phyloP scores from a whole-genome alignment of 495 filamentous ascomycete species.

The Xylaria flabelliformis region DNA sequence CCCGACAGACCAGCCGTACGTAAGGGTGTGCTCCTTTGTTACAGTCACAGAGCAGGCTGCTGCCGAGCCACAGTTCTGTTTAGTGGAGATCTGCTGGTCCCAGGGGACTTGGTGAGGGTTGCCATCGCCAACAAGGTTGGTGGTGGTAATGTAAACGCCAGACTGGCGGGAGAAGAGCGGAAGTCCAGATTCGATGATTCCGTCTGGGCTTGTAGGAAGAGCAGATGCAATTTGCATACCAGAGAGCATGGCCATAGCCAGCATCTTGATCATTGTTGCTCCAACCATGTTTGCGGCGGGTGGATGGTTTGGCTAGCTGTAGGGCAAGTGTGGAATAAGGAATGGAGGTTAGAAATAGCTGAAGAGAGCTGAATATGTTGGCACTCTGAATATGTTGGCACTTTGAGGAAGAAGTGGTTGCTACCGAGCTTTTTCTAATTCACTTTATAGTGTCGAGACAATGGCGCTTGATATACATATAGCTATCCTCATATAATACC shows the following conservation, averaged over 20 bases:
- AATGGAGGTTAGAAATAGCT: neutral
- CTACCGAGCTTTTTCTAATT: neutral
- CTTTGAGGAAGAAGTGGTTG: neutral
- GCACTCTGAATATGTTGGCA: neutral
- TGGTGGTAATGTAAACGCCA: neutral
- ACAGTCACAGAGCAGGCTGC: neutral
- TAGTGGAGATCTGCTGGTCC: neutral
- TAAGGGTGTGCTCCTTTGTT: conserved; percentile 4
- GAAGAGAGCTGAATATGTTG: conserved; percentile 1
- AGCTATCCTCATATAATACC: neutral
- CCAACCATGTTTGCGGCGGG: neutral
- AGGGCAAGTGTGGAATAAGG: neutral
- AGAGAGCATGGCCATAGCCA: conserved; percentile 8
- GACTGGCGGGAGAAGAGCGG: neutral
- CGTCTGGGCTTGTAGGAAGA: neutral
- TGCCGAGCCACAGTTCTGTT: conserved; percentile 1
- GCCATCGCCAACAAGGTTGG: neutral
- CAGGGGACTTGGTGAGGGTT: conserved; percentile 10
- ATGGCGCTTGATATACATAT: neutral
- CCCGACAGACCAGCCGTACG: conserved; percentile 5
- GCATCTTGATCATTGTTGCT: conserved; percentile 7
- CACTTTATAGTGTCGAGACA: conserved; percentile 1
- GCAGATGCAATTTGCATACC: conserved; percentile 2
- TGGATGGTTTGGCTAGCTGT: neutral
- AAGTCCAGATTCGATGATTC: neutral